phyloP scores from a whole-genome alignment of 106 monocot species.

The Allium cepa region DNA sequence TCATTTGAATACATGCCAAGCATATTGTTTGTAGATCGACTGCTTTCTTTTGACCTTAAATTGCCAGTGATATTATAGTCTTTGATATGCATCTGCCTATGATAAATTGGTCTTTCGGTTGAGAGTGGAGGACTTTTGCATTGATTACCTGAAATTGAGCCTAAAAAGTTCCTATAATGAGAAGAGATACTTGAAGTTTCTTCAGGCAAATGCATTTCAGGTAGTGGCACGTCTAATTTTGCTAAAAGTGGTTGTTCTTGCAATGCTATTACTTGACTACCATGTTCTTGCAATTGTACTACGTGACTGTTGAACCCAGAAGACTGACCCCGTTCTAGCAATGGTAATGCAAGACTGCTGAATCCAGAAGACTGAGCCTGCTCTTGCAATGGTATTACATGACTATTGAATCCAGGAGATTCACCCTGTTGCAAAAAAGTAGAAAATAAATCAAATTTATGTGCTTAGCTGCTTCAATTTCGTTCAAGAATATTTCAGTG shows the following conservation, averaged over 20 bases:
- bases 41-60: conserved; percentile 1
- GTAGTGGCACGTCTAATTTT: conserved; percentile 4
- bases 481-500: no score
- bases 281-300: neutral
- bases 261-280: neutral
- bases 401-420: conserved; percentile 12
- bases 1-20: conserved; percentile 15
- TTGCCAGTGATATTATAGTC: neutral
- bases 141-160: neutral
- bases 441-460: no score
- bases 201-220: conserved; percentile 8
- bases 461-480: no score
- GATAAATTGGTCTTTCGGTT: neutral
- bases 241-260: conserved; percentile 4
- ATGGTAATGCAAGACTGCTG: neutral
- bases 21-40: conserved; percentile 2
- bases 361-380: no score
- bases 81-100: conserved; percentile 3
- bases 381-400: neutral
- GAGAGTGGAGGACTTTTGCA: conserved; percentile 4
- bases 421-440: conserved; percentile 14
- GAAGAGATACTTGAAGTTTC: conserved; percentile 3
- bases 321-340: conserved; percentile 12
- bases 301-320: conserved; percentile 10
- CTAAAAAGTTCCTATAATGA: conserved; percentile 25